Evolutionary conservation across 306 rosid species (phyloP), one percentile per base, ranked within the genome.

Genomic region (Citrullus amarus): DNA sequence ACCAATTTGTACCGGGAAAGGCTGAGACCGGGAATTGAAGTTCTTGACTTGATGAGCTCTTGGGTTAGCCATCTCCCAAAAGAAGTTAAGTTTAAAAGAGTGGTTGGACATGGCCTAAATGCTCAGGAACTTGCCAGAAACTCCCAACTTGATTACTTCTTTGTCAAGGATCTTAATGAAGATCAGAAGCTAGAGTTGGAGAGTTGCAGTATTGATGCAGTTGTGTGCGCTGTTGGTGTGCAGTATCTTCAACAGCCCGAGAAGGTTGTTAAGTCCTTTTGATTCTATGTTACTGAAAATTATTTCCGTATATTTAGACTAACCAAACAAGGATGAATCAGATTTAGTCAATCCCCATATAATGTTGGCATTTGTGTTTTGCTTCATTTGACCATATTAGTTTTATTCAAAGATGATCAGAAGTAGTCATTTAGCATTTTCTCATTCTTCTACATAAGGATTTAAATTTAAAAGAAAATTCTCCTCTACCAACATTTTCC

Each of bases 161-260:
- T 93, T 62, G 90, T 93, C 16, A 93, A 90, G 85, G 97, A 93
- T 87, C 92, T 93, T 25, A 93, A 93, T 57, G 78, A 81, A 80
- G 96, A 90, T 28, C 96, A 91, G 80, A 76, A 75, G 71, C 86
- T 93, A 79, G 88, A 87, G 80, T 83, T 86, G 61, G 88, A 86
- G 60, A 84, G 81, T 78, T 78, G 82, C 61, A 78, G 89, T 73
- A 86, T 93, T 71, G 97, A 93, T 84, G 98, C 97, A 2, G 97
- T 93, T 73, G 22, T 91, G 70, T 93, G 96, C 73, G 81, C 96
- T 0, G 98, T 91, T 79, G 88, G 98, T 80, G 96, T 93, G 55
- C 98, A 93, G 89, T 93, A 91, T 82, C 90, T 93, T 76, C 98
- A 93, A 88, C 93, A 93, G 74, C 98, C 98, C 8, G 98, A 93